Percentiles rank a stretch among this genome's conserved stretches.
Evolutionary conservation across 768 basidiomycete genomes (phyloP).

Genomic region (Peribolospora baueri): DNA sequence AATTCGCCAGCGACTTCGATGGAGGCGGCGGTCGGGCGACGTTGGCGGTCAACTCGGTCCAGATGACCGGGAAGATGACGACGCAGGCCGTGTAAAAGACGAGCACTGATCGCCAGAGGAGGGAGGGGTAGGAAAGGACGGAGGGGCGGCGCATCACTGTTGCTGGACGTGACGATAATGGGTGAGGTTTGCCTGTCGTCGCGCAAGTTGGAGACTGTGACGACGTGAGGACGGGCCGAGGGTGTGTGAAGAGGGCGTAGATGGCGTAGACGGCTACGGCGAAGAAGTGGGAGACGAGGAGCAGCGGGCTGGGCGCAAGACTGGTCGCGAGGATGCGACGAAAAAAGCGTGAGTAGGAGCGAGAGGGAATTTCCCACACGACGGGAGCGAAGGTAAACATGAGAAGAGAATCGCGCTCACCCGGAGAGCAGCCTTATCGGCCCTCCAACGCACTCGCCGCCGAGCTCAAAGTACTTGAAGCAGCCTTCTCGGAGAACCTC

Average conservation of each 20-base stretch:
- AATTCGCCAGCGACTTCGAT: too few species aligned
- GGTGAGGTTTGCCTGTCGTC: not conserved
- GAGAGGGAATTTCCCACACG: not conserved
- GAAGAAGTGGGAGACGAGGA: slow-evolving; percentile 82
- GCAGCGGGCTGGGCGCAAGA: slow-evolving; percentile 47
- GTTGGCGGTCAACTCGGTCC: slow-evolving; percentile 38
- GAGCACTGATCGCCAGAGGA: slow-evolving; percentile 31
- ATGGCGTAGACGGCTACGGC: slow-evolving; percentile 83
- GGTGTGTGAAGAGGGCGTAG: slow-evolving; percentile 60
- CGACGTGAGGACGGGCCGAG: slow-evolving; percentile 16
- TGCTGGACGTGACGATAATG: not conserved
- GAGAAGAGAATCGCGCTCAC: slow-evolving; percentile 25
- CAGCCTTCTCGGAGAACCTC: slow-evolving; percentile 38
- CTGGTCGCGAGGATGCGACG: slow-evolving; percentile 21
- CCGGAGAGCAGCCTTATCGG: slow-evolving; percentile 76
- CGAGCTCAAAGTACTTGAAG: slow-evolving; percentile 89
- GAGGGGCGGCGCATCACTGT: not conserved
- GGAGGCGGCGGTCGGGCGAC: too few species aligned
- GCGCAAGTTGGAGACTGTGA: not conserved
- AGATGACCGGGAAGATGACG: slow-evolving; percentile 69
- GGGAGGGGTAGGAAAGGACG: slow-evolving; percentile 32
- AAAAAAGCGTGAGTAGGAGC: not conserved
- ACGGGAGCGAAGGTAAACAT: not conserved
- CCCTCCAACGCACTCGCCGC: slow-evolving; percentile 64
- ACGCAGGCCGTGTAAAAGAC: slow-evolving; percentile 63